Evolutionary conservation across 1,284 basidiomycete species (phyloP), one percentile per base, ranked within the genome.

Genomic region (Tylopilus orsonianus): DNA sequence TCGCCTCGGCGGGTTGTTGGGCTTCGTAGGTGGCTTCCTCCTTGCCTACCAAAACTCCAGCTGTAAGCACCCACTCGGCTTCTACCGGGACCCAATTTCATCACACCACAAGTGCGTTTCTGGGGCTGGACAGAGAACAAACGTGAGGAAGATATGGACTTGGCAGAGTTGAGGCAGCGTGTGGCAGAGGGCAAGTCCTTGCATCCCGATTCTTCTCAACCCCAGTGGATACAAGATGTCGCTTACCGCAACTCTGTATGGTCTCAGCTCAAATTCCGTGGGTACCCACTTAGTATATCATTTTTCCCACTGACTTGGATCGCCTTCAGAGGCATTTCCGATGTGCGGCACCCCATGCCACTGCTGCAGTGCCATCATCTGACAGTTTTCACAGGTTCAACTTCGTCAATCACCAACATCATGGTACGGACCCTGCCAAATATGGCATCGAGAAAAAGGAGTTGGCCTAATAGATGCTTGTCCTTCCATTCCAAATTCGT

Each of bases 41-140:
- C 71, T 96, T 48, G 93, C 96, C 16, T 98, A 98, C 75, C 93
- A 97, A 71, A 79, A 86, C 47, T 93, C 90, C 33, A 87, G 85
- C 59, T 77, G 92, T 93, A 65, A 68, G 90, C 77, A 34, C 41
- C 18, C 37, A 47, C 39, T 37, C 52, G 52, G 48, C 38, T 24
- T 35, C 14, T 8, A 47, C 46, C 44, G 54, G 48, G 20, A 46
- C 41, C 49, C 47, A 39, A 36, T 48, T 50, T 64, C 41, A 64
- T 51, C 40, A 52, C 22, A 34, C 26, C 12, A 20, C 43, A 48
- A 63, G 94, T 87, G 71, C 93, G 96, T 37, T 96, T 99, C 79
- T 95, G 92, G 92, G 96, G 96, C 43, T 95, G 92, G 89, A 76
- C 79, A 19, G 96, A 98, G 75, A 99, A 99, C 75, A 83, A 81